Conservation (phyloP, 2,329 filamentous ascomycete genomes). For the Sporothrix schenckii region DNA sequence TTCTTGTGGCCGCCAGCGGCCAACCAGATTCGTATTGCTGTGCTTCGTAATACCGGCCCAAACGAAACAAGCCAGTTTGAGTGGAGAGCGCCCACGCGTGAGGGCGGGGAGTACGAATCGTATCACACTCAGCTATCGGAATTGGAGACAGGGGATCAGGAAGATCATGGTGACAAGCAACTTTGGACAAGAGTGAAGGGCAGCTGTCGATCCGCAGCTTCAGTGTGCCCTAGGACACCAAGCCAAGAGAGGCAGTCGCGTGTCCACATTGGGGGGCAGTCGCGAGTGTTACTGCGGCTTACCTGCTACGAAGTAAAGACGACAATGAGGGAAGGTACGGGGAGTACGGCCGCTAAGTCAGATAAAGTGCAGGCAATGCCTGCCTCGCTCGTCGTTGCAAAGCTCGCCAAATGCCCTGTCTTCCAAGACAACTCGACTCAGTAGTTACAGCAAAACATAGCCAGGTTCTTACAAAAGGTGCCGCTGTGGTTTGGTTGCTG, state of each 20-base stretch:
- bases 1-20: background rate
- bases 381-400: background rate
- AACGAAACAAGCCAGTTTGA: constrained; percentile 21
- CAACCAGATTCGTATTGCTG: background rate
- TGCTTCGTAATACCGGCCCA: background rate
- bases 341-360: background rate
- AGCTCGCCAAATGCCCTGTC: background rate
- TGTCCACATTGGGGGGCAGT: background rate
- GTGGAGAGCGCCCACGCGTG: constrained; percentile 4
- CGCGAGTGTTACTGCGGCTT: background rate
- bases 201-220: background rate
- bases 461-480: background rate
- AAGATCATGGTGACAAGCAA: background rate
- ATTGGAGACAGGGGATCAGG: background rate
- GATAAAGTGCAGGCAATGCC: background rate
- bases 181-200: background rate
- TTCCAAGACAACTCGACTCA: background rate
- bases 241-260: background rate
- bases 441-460: background rate
- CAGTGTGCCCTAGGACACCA: constrained; percentile 9
- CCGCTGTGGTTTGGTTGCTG: constrained; percentile 13
- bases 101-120: background rate
- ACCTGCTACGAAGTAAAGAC: background rate
- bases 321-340: background rate
- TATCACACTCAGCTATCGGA: background rate